Evolutionary conservation across 129 eudicot genomes (phyloP), one percentile per base, ranked within the genome.

Genomic region (Saposhnikovia divaricata): DNA sequence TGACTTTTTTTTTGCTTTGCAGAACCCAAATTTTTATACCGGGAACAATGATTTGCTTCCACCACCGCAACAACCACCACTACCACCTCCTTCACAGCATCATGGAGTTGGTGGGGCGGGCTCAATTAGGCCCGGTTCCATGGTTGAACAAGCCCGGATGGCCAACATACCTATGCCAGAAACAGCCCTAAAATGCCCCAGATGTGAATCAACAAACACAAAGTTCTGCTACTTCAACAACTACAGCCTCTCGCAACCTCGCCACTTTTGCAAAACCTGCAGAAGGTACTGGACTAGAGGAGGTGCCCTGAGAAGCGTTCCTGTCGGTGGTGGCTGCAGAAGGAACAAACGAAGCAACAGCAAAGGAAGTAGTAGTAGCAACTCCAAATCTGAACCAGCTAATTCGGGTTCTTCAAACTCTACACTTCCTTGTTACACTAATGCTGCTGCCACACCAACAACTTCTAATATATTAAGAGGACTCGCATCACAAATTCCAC

Each of bases 401-500:
- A 63, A 63, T 37, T 73, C 77, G 37, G 77, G 77, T n/a, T 73
- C 77, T 37, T 42, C 77, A 43, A 42, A 48, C 55, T 43, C 77
- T 43, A 73, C 77, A 23, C 77, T 73, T 73, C 77, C 77, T 28
- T 73, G 55, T 73, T 39, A 72, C 23, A 63, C 6, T 16, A 77
- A 70, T 37, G 81, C 84, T 37, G 81, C 84, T 34, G 80, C 85
- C 4, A 37, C 42, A 46, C 72, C 85, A 28, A 15, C 42, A 68
- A 80, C 84, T 43, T 83, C 51, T 44, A 43, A 2, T 78, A 74
- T 86, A 37, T 79, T 89, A 37, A 57, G 77, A 73, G 83, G 84
- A 77, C 85, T 85, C 25, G 74, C 83, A 28, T 87, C 85, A 13
- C 91, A 87, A 47, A 57, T 89, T 39, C 87, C 91, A 68, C 91